phyloP scores from a whole-genome alignment of 306 rosid species.

The Inga oerstediana region DNA sequence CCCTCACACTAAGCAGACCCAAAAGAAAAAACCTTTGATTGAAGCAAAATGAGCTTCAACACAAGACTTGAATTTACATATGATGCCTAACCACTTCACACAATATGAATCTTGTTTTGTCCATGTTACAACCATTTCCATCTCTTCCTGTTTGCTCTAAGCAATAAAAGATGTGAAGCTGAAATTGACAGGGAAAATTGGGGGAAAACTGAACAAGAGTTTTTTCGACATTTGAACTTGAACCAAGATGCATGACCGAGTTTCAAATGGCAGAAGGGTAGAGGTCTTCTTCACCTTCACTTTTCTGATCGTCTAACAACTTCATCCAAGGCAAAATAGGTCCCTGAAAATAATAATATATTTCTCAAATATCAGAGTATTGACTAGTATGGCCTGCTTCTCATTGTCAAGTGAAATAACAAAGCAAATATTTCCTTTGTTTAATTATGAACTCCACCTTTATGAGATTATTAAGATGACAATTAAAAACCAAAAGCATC shows the following conservation, averaged over 20 bases:
- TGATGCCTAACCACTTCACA: not conserved
- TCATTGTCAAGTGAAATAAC: not conserved
- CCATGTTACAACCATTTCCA: not conserved
- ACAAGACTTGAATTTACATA: slow-evolving; percentile 10
- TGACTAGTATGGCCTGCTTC: not conserved
- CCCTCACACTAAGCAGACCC: no score
- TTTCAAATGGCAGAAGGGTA: slow-evolving; percentile 49
- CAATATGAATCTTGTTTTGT: not conserved
- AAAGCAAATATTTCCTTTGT: not conserved
- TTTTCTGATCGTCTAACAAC: slow-evolving; percentile 47
- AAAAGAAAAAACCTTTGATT: not conserved
- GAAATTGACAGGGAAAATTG: not conserved
- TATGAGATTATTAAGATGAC: not conserved
- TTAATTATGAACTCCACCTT: not conserved
- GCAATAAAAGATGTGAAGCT: not conserved
- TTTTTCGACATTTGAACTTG: slow-evolving; percentile 23
- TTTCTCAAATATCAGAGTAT: not conserved
- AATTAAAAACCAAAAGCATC: not conserved
- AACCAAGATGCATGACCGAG: slow-evolving; percentile 26
- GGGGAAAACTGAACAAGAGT: not conserved
- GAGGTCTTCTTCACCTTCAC: slow-evolving; percentile 37
- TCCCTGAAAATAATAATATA: slow-evolving; percentile 56
- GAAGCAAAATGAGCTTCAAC: not conserved
- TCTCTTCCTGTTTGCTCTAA: not conserved
- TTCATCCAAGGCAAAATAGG: slow-evolving; percentile 80